Conservation (phyloP, 2,329 filamentous ascomycete genomes). For the Alternaria angustiovoidea region DNA sequence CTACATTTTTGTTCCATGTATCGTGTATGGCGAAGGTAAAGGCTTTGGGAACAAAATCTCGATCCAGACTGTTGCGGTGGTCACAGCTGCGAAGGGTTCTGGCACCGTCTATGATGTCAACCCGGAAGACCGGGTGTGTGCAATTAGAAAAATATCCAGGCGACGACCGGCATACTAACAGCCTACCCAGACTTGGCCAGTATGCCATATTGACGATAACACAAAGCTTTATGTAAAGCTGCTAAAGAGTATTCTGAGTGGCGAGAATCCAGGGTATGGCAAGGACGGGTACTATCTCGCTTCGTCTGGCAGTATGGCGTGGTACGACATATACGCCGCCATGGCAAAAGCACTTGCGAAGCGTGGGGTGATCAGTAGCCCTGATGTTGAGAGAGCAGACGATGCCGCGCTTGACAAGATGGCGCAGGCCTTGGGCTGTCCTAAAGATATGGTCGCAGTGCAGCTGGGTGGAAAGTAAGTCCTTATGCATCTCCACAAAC, state of each 20-base stretch:
- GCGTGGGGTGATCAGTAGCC: slow-evolving; percentile 51
- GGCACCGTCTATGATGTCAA: slow-evolving; percentile 49
- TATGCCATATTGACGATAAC: slow-evolving; percentile 62
- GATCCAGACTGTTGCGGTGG: slow-evolving; percentile 61
- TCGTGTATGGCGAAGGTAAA: slow-evolving; percentile 60
- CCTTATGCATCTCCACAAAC: background rate
- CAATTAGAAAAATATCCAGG: background rate
- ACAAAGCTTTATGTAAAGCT: slow-evolving; percentile 57
- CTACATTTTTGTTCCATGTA: slow-evolving; percentile 64
- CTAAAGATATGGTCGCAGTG: slow-evolving; percentile 25
- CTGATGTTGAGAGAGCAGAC: slow-evolving; percentile 49
- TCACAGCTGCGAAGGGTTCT: slow-evolving; percentile 55
- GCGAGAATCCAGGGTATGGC: slow-evolving; percentile 50
- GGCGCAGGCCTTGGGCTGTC: slow-evolving; percentile 28
- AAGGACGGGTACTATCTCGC: slow-evolving; percentile 62
- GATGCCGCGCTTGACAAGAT: slow-evolving; percentile 52
- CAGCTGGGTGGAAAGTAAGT: slow-evolving; percentile 57
- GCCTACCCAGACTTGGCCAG: slow-evolving; percentile 55
- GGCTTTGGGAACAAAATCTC: slow-evolving; percentile 62
- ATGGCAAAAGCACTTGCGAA: slow-evolving; percentile 56
- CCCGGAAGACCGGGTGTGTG: background rate
- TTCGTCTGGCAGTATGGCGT: slow-evolving; percentile 58
- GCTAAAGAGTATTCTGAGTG: slow-evolving; percentile 55
- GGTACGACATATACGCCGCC: slow-evolving; percentile 60
- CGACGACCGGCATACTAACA: slow-evolving; percentile 39